These are phyloP conservation scores for Glonium stellatum DNA, from an alignment of 495 filamentous ascomycete species.

Conservation along the genomic window DNA sequence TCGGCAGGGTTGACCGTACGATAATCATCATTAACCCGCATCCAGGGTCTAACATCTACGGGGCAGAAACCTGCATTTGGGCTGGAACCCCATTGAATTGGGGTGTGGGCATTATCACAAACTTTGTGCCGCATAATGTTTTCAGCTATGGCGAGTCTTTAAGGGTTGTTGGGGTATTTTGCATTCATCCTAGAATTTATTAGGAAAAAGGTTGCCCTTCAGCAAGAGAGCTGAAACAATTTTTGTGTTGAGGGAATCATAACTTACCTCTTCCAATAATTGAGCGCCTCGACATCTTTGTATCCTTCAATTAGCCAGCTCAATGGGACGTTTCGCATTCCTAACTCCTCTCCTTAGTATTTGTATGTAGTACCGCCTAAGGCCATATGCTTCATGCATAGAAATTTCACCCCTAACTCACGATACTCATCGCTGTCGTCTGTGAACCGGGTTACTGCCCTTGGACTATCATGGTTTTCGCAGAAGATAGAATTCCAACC, in stretches of 20 bases:
- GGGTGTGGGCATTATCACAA: constrained; percentile 51
- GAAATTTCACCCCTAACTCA: constrained; percentile 54
- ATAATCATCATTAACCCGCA: constrained; percentile 50
- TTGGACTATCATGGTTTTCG: constrained; percentile 31
- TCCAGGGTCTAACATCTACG: constrained; percentile 48
- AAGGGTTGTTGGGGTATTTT: constrained; percentile 33
- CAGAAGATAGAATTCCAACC: constrained; percentile 28
- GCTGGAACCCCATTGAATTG: constrained; percentile 46
- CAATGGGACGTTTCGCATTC: constrained; percentile 63
- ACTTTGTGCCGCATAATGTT: constrained; percentile 13
- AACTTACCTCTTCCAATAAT: too few relatives aligned
- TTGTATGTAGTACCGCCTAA: constrained; percentile 64
- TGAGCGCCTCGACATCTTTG: constrained; percentile 63
- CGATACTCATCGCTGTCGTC: constrained; percentile 48
- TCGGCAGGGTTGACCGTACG: constrained; percentile 44
- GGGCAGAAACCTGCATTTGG: constrained; percentile 49
- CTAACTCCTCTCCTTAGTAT: constrained; percentile 73
- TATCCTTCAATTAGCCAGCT: constrained; percentile 62
- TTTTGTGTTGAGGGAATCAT: too few relatives aligned
- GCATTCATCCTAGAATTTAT: constrained; percentile 17
- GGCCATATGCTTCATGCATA: constrained; percentile 54
- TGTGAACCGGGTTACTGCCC: constrained; percentile 28
- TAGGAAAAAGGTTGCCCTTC: background rate
- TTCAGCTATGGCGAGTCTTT: constrained; percentile 10
- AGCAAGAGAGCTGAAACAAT: background rate